phyloP scores from a whole-genome alignment of 768 basidiomycete species.

The Clitopilus passeckerianus region DNA sequence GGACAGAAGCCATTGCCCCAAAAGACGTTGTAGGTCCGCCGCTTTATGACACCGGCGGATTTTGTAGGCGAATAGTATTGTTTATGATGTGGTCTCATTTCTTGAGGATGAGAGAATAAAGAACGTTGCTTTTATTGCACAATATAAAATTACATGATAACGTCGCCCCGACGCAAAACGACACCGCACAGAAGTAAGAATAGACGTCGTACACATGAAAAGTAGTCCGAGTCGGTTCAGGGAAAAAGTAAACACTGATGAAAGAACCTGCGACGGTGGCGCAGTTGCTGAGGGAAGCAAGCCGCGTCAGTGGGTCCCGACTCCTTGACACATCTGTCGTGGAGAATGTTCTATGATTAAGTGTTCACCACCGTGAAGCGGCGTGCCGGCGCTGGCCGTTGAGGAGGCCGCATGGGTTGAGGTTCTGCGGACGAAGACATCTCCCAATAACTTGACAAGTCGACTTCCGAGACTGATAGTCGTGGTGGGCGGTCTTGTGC shows the following conservation, averaged over 20 bases:
- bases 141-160: neutral
- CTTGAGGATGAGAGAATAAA: too few species aligned
- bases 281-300: neutral
- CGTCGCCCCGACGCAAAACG: neutral
- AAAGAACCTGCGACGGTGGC: neutral
- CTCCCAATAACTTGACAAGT: conserved; percentile 27
- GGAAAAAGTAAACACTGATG: neutral
- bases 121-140: neutral
- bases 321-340: neutral
- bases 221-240: neutral
- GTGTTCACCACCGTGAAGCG: conserved; percentile 28
- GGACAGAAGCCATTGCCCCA: conserved; percentile 2
- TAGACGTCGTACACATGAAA: neutral
- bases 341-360: conserved; percentile 7
- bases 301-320: neutral
- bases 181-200: neutral
- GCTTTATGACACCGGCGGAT: neutral
- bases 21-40: conserved; percentile 2
- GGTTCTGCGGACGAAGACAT: conserved; percentile 16
- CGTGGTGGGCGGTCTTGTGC: conserved; percentile 15
- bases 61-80: too few species aligned
- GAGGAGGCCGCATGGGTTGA: conserved; percentile 12
- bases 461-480: conserved; percentile 22
- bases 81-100: too few species aligned
- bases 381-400: conserved; percentile 15